These are phyloP conservation scores for Pichia nanzhaoensis DNA, from an alignment of 805 yeast species.

Conservation along the genomic window DNA sequence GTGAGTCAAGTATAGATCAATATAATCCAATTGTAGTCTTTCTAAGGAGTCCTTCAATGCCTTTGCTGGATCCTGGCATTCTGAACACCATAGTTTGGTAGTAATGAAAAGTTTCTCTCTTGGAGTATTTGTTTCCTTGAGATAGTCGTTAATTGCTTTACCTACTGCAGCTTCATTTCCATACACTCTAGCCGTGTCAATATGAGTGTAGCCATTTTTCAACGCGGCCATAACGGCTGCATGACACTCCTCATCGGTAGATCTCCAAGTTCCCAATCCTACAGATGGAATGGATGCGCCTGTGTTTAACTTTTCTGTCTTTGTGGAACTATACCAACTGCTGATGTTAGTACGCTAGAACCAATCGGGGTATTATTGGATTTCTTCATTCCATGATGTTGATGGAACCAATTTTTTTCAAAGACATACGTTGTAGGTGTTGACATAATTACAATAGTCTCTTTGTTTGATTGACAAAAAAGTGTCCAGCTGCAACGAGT, in stretches of 20 bases:
- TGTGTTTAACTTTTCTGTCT: conserved; percentile 6
- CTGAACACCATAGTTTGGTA: conserved; percentile 60
- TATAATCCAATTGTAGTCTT: conserved; percentile 64
- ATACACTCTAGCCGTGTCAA: conserved; percentile 70
- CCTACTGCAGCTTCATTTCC: conserved; percentile 57
- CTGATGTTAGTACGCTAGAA: background rate
- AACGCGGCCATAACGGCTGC: conserved; percentile 55
- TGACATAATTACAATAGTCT: background rate
- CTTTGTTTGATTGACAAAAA: background rate
- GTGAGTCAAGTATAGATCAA: conserved; percentile 73
- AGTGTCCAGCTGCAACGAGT: background rate
- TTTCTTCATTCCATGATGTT: too few species aligned
- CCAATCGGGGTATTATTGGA: too few species aligned
- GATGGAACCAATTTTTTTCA: background rate
- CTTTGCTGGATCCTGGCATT: conserved; percentile 41
- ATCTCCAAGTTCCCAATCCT: conserved; percentile 17
- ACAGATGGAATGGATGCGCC: conserved; percentile 16
- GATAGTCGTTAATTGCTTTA: conserved; percentile 40
- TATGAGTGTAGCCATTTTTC: conserved; percentile 63
- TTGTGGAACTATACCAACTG: background rate
- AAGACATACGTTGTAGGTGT: background rate
- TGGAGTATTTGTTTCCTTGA: conserved; percentile 50
- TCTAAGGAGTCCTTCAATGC: conserved; percentile 54
- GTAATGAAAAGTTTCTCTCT: conserved; percentile 61
- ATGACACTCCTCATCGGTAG: conserved; percentile 38